A percentile compares a stretch with the other conserved stretches of the same genome.
Evolutionary conservation across 2,329 filamentous ascomycete species (phyloP).

Genomic region (Aspergillus hortae): DNA sequence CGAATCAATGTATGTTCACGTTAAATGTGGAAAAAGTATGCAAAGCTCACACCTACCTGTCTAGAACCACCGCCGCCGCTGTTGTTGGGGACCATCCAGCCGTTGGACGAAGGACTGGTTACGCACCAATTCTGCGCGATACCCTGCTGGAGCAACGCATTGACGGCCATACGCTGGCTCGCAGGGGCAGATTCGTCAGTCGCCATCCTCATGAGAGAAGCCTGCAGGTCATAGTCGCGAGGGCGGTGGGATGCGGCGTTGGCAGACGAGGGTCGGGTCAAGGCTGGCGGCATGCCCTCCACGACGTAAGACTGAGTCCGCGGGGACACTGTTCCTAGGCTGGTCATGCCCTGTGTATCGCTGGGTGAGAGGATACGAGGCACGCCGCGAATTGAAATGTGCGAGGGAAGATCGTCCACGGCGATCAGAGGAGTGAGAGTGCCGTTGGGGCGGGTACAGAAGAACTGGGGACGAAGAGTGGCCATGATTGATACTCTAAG

Average conservation of each 20-base stretch:
- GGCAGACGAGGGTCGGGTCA: conserved; percentile 7
- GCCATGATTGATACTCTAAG: conserved; percentile 14
- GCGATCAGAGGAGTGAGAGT: conserved; percentile 42
- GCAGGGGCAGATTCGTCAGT: conserved; percentile 18
- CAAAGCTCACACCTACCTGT: conserved; percentile 16
- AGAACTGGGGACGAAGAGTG: conserved; percentile 37
- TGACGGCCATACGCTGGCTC: conserved; percentile 19
- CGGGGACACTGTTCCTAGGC: conserved; percentile 33
- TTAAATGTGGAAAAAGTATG: not conserved
- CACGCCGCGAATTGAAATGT: conserved; percentile 35
- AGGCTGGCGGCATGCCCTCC: conserved; percentile 16
- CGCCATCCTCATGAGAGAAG: conserved; percentile 18
- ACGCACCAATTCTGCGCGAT: conserved; percentile 15
- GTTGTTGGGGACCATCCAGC: conserved; percentile 16
- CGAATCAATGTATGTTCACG: not conserved
- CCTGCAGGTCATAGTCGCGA: conserved; percentile 17
- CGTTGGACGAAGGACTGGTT: conserved; percentile 8
- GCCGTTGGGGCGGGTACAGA: conserved; percentile 40
- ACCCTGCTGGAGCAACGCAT: conserved; percentile 19
- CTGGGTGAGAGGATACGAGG: conserved; percentile 32
- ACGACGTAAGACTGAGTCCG: conserved; percentile 35
- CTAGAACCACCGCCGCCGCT: conserved; percentile 11
- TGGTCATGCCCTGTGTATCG: conserved; percentile 43
- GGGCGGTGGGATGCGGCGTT: conserved; percentile 8
- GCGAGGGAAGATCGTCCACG: conserved; percentile 43